Conservation (phyloP, 805 yeast species). For the Lachancea kluyveri region DNA sequence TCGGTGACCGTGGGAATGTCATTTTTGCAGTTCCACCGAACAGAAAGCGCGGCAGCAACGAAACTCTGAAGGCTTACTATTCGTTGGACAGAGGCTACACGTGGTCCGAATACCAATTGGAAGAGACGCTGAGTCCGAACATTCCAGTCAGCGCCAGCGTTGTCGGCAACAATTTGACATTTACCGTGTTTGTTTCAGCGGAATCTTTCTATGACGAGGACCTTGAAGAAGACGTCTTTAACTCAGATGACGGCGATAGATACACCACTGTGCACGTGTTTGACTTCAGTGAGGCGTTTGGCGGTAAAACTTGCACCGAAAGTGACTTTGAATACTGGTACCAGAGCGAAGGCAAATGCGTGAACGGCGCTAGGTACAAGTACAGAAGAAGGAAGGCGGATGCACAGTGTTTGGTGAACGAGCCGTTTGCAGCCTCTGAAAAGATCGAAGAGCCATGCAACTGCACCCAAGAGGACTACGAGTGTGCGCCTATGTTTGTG, state of each 20-base stretch:
- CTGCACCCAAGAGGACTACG: constrained; percentile 63
- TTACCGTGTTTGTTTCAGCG: too few relatives aligned
- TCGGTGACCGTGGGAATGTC: constrained; percentile 77
- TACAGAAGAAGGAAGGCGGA: constrained; percentile 58
- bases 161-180: too few relatives aligned
- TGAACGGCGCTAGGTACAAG: constrained; percentile 62
- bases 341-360: constrained; percentile 39
- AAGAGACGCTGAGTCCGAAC: constrained; percentile 37
- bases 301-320: constrained; percentile 35
- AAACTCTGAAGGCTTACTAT: constrained; percentile 36
- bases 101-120: constrained; percentile 52
- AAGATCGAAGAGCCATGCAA: constrained; percentile 49
- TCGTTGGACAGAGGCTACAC: constrained; percentile 70
- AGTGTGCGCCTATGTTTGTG: constrained; percentile 54
- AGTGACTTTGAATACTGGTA: constrained; percentile 61
- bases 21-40: constrained; percentile 50
- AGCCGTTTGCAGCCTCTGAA: constrained; percentile 32
- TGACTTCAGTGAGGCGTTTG: constrained; percentile 54
- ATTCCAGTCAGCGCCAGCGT: too few relatives aligned
- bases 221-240: too few relatives aligned
- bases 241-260: constrained; percentile 14
- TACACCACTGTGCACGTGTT: constrained; percentile 30
- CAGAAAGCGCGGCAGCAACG: constrained; percentile 31
- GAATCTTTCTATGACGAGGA: too few relatives aligned
- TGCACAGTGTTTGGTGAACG: constrained; percentile 49